These are phyloP conservation scores for Proliferodiscus dingleyae DNA, from an alignment of 2,329 filamentous ascomycete genomes.

Conservation along the genomic window DNA sequence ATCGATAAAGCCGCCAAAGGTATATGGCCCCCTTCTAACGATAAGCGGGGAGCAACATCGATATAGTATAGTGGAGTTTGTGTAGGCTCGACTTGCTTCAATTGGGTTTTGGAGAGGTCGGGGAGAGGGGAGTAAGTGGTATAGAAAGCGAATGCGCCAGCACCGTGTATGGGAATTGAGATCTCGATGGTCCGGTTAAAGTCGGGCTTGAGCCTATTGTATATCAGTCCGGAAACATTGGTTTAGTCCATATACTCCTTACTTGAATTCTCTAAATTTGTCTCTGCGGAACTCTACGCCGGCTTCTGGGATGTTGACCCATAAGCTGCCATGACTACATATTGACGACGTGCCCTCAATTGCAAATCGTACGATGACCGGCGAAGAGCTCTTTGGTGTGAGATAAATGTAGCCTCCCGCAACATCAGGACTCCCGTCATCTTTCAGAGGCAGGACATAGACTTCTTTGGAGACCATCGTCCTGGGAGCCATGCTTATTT, in stretches of 20 bases:
- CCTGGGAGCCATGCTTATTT: constrained; percentile 47
- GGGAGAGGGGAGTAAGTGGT: constrained; percentile 87
- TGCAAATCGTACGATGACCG: constrained; percentile 78
- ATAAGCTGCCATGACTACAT: constrained; percentile 88
- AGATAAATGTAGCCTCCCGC: constrained; percentile 89
- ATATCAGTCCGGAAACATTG: constrained; percentile 11
- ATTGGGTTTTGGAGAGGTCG: constrained; percentile 51
- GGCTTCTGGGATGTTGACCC: constrained; percentile 87
- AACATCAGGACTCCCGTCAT: constrained; percentile 87
- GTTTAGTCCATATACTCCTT: constrained; percentile 34
- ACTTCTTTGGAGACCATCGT: constrained; percentile 66
- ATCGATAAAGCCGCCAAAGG: constrained; percentile 84
- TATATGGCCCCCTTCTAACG: constrained; percentile 66
- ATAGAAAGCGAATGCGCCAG: constrained; percentile 92
- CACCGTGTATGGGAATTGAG: constrained; percentile 74
- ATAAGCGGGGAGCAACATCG: constrained; percentile 80
- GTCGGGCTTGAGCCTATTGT: constrained; percentile 71
- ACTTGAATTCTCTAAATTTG: constrained; percentile 87
- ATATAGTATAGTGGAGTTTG: constrained; percentile 82
- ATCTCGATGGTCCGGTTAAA: constrained; percentile 92
- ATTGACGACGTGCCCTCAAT: constrained; percentile 95
- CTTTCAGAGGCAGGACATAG: constrained; percentile 85
- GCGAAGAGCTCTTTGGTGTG: constrained; percentile 66
- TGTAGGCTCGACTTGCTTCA: constrained; percentile 49
- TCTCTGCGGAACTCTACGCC: constrained; percentile 72